Conservation (phyloP, 2,329 filamentous ascomycete species). For the Fusarium bulbicola region DNA sequence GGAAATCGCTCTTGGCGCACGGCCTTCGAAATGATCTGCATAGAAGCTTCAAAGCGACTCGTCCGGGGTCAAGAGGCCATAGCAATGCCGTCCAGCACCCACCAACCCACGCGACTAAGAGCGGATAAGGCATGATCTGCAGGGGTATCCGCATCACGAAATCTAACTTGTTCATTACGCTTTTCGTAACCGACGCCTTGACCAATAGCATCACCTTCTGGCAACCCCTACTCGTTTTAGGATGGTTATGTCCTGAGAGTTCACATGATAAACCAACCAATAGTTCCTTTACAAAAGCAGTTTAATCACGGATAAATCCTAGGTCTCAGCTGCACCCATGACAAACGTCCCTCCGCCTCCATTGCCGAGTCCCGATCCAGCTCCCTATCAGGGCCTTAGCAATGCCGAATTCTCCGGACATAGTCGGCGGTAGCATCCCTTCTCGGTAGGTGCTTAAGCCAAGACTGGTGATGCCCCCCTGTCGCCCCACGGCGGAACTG, state of each 20-base stretch:
- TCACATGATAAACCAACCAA: constrained; percentile 1
- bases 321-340: background rate
- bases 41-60: background rate
- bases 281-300: background rate
- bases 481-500: background rate
- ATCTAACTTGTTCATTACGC: constrained; percentile 17
- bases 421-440: constrained; percentile 17
- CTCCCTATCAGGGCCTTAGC: constrained; percentile 20
- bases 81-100: background rate
- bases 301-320: background rate
- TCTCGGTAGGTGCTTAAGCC: constrained; percentile 18
- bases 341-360: constrained; percentile 1
- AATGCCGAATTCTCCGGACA: constrained; percentile 28
- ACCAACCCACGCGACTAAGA: background rate
- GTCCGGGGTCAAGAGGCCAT: background rate
- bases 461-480: background rate
- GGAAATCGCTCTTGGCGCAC: background rate
- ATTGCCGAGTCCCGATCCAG: constrained; percentile 23
- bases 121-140: constrained; percentile 22
- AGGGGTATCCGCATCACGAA: constrained; percentile 16
- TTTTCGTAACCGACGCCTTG: constrained; percentile 9
- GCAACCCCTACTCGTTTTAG: background rate
- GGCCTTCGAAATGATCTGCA: background rate
- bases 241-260: background rate
- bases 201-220: background rate